Percentiles rank a stretch among this genome's conserved stretches.
Conservation (phyloP, 805 yeast genomes). For the Pichia kluyveri region DNA sequence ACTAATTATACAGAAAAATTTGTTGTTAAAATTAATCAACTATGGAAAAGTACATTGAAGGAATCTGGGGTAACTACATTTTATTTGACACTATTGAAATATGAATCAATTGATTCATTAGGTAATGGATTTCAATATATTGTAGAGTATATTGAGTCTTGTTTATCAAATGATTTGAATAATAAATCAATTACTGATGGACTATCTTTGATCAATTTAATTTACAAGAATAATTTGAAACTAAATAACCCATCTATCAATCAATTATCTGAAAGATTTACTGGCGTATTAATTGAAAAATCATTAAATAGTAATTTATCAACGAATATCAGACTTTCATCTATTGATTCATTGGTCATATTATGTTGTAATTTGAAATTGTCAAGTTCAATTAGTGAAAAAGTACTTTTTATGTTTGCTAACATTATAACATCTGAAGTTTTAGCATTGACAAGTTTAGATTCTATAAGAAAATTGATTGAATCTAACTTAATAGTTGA, state of each 20-base stretch:
- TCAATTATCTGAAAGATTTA: constrained; percentile 3
- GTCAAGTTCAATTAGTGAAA: background rate
- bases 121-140: constrained; percentile 19
- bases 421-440: constrained; percentile 23
- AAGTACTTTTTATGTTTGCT: constrained; percentile 14
- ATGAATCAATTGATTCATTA: constrained; percentile 25
- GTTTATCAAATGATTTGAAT: constrained; percentile 17
- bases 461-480: constrained; percentile 15
- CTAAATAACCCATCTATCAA: constrained; percentile 5
- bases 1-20: constrained; percentile 12
- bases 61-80: constrained; percentile 28
- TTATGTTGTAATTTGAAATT: constrained; percentile 12
- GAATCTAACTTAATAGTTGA: constrained; percentile 3
- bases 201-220: constrained; percentile 14
- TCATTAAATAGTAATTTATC: constrained; percentile 24
- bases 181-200: constrained; percentile 26
- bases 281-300: constrained; percentile 15
- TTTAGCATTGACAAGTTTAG: constrained; percentile 16
- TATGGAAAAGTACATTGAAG: constrained; percentile 14
- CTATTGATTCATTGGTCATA: constrained; percentile 17
- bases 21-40: constrained; percentile 11
- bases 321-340: constrained; percentile 24
- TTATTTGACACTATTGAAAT: constrained; percentile 26
- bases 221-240: constrained; percentile 12
- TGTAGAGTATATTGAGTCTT: constrained; percentile 13